Conservation (phyloP, 108 stramenopile species). For the Hondaea fermentalgiana region DNA sequence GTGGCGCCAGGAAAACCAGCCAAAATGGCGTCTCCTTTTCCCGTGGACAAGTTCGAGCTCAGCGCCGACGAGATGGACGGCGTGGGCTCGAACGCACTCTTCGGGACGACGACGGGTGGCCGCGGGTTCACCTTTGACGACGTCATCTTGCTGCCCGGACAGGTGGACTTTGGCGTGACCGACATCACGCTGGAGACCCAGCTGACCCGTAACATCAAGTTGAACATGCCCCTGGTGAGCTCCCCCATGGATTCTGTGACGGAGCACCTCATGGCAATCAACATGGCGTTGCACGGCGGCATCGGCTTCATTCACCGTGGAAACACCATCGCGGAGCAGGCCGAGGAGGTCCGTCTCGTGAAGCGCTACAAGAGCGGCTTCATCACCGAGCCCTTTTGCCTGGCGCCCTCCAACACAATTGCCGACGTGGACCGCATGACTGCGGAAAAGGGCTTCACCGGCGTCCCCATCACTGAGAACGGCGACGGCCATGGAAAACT, state of each 20-base stretch:
- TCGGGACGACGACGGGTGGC: conserved; percentile 22
- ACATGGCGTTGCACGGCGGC: conserved; percentile 96
- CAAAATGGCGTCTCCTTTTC: background rate
- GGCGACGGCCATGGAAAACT: conserved; percentile 89
- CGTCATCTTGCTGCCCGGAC: conserved; percentile 90
- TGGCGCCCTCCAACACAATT: conserved; percentile 39
- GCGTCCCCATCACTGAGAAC: conserved; percentile 92
- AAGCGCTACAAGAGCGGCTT: conserved; percentile 99
- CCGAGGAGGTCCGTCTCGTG: conserved; percentile 68
- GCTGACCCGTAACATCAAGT: conserved; percentile 53
- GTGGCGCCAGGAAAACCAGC: background rate
- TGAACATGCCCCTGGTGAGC: conserved; percentile 80
- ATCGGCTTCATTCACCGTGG: conserved; percentile 99
- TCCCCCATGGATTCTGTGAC: conserved; percentile 32
- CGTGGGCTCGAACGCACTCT: conserved; percentile 29
- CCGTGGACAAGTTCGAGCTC: background rate
- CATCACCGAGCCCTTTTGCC: conserved; percentile 92
- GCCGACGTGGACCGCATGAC: conserved; percentile 20
- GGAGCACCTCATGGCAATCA: conserved; percentile 81
- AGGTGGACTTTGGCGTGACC: conserved; percentile 78
- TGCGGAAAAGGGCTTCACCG: conserved; percentile 68
- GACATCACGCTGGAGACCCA: conserved; percentile 79
- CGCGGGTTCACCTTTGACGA: conserved; percentile 90
- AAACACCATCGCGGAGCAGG: conserved; percentile 82
- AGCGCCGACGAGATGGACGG: conserved; percentile 29